These are phyloP conservation scores for bread wheat (Triticum aestivum) DNA, from an alignment of 176 grass and related monocot species.

Conservation along the genomic window IWGSC_CS_RefSeq_v2.1 NC_057795.1:584640189-584640688, in stretches of 20 bases:
- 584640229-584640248: slow-evolving; percentile 5
- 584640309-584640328: slow-evolving; percentile 74
- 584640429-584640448: neutral
- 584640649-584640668: neutral
- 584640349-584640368: neutral
- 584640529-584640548: neutral
- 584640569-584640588: neutral
- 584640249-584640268: slow-evolving; percentile 69
- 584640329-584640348: slow-evolving; percentile 96
- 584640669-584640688: too few species aligned
- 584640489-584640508: neutral
- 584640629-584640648: neutral
- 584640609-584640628: neutral
- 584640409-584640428: neutral
- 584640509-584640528: neutral
- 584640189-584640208: neutral
- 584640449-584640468: neutral
- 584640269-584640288: slow-evolving; percentile 89
- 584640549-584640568: neutral
- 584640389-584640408: too few species aligned
- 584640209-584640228: neutral
- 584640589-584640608: neutral
- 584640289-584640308: slow-evolving; percentile 85
- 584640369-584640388: neutral
- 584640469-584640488: neutral